Evolutionary conservation across 495 filamentous ascomycete species (phyloP), one percentile per base, ranked within the genome.

Genomic region (Friedmanniomyces simplex): DNA sequence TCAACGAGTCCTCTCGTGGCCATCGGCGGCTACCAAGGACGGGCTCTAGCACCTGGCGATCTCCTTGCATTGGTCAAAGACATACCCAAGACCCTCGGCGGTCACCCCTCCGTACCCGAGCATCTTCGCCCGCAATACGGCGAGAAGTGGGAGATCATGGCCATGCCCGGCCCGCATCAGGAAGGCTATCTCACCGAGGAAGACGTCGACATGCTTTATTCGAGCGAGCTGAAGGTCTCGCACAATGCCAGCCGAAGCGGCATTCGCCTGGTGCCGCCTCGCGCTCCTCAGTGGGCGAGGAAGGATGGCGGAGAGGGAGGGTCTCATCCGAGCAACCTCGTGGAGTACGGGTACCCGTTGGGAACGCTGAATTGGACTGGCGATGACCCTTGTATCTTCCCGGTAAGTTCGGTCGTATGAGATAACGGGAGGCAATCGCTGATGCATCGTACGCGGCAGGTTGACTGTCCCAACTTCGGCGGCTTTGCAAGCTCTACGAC

Each of bases 301-400:
- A 63, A 68, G 18, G 75, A 81, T 62, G 82, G 81, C 20, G 80
- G 79, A 12, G 80, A 82, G 36, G 82, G 79, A 20, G 82, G 82
- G 0, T 67, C 74, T 3, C 82, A 85, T 65, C 81, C 82, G 0
- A 75, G 71, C 14, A 83, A 85, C 58, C 62, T 81, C 5, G 69
- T 80, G 20, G 80, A 85, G 52, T 83, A 81, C 63, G 79, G 78
- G 8, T 83, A 83, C 65, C 61, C 61, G 2, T 20, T 63, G 13
- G 61, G 61, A 2, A 50, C 61, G n/a, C 39, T 63, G 22, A 63
- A 63, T 28, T 63, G 56, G 57, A 57, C 55, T 57, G 55, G 55
- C 7, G 55, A 57, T 42, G 75, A 77, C 47, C 72, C 77, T 8
- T 77, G 76, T 28, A 79, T 85, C 36, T 79, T 85, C 51, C 73